These are phyloP conservation scores for Acorus calamus DNA, from an alignment of 106 monocot species.

Conservation along the genomic window DNA sequence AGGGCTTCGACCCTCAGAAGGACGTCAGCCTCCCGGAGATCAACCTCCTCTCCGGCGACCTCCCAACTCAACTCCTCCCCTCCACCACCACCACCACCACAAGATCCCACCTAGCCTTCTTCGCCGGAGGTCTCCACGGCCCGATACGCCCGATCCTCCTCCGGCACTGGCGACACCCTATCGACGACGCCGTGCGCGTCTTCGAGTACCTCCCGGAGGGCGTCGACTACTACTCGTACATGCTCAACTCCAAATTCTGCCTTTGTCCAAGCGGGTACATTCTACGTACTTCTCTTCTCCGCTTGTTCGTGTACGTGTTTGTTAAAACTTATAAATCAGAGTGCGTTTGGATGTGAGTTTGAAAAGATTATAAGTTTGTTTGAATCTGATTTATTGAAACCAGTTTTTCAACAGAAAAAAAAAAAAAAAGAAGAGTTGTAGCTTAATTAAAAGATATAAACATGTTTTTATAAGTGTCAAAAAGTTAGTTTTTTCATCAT, in stretches of 20 bases:
- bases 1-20: constrained; percentile 42
- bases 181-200: constrained; percentile 26
- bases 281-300: too few relatives aligned
- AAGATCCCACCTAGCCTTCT: constrained; percentile 48
- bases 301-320: too few relatives aligned
- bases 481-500: too few relatives aligned
- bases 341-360: too few relatives aligned
- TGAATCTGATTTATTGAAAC: too few relatives aligned
- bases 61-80: constrained; percentile 18
- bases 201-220: constrained; percentile 29
- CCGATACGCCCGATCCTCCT: constrained; percentile 43
- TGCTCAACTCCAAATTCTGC: constrained; percentile 44
- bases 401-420: too few relatives aligned
- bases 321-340: too few relatives aligned
- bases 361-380: too few relatives aligned
- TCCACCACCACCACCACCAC: constrained; percentile 1
- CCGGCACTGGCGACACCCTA: constrained; percentile 29
- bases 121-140: constrained; percentile 61
- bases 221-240: constrained; percentile 32
- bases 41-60: constrained; percentile 43
- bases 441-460: too few relatives aligned
- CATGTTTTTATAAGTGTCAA: too few relatives aligned
- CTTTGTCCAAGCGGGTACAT: constrained; percentile 57
- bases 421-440: too few relatives aligned
- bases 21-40: constrained; percentile 63